phyloP scores from a whole-genome alignment of 768 basidiomycete species.

The Tricholoma sp. region DNA sequence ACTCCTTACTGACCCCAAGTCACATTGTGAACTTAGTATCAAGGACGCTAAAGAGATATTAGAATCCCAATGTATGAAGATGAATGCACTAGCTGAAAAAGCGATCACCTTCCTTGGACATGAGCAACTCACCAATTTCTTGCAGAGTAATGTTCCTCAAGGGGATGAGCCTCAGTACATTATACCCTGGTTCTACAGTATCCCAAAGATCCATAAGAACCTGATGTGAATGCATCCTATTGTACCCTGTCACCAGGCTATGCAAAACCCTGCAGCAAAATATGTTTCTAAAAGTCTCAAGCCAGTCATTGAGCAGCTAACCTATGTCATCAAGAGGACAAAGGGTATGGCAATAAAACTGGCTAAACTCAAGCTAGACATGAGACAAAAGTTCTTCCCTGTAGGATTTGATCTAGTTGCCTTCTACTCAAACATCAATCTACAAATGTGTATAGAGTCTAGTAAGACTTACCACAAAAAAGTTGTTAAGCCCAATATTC shows the following conservation, averaged over 20 bases:
- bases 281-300: slow-evolving; percentile 27
- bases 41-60: not conserved
- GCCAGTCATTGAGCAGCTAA: slow-evolving; percentile 22
- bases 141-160: not conserved
- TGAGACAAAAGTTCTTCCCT: too few species aligned
- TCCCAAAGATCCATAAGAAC: slow-evolving; percentile 31
- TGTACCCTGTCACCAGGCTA: slow-evolving; percentile 28
- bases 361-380: too few species aligned
- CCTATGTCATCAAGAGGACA: slow-evolving; percentile 21
- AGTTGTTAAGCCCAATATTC: too few species aligned
- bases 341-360: too few species aligned
- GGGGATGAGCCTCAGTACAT: not conserved
- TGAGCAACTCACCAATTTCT: not conserved
- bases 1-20: too few species aligned
- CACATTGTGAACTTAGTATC: too few species aligned
- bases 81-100: not conserved
- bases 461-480: too few species aligned
- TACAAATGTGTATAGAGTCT: too few species aligned
- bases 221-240: slow-evolving; percentile 25
- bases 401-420: too few species aligned
- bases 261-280: slow-evolving; percentile 26
- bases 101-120: not conserved
- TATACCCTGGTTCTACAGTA: slow-evolving; percentile 14
- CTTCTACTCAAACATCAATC: too few species aligned
- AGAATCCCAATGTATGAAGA: not conserved